Evolutionary conservation across 768 basidiomycete species (phyloP), one percentile per base, ranked within the genome.

Genomic region (Mrakia frigida): DNA sequence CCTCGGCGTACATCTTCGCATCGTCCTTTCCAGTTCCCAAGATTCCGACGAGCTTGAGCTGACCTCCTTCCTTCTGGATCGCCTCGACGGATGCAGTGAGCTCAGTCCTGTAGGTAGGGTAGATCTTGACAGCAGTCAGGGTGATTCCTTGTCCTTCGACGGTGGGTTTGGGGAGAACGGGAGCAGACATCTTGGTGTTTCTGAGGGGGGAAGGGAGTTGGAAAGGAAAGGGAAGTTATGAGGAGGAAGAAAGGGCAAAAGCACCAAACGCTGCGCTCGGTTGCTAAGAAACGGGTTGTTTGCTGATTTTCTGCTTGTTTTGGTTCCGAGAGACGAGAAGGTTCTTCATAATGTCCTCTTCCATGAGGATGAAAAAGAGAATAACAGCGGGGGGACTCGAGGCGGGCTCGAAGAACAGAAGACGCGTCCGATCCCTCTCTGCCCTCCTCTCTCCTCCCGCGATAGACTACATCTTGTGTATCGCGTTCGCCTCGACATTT

Each of bases 1-100:
- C 59, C 50, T 59, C 71, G 6, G 90, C 89, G 0, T 90, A 88
- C 1, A 78, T 82, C 79, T 80, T 81, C 14, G 83, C 83, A 76
- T 84, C 83, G 61, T 84, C 83, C 79, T 83, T 84, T 33, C 79
- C 81, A 2, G 94, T 96, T 0, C 92, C 91, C 35, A 99, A 87
- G 80, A 98, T 96, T 2, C 95, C 96, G 71, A 98, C 90, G 37
- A 99, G 87, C 81, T 89, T 77, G 61, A 77, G 70, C 39, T 31
- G 37, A 39, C 71, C 63, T 31, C 76, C 76, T 21, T 35, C 65
- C 35, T 59, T n/a, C 31, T 69, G 25, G 46, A 77, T 61, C 25
- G 23, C 67, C 9, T 59, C 53, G 35, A 78, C 70, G 28, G 77
- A 73, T 3, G 33, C 28, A 39, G 46, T 56, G 68, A 78, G 77